Evolutionary conservation across 257 asterid species (phyloP).

Genomic region (Ilex asprella): DNA sequence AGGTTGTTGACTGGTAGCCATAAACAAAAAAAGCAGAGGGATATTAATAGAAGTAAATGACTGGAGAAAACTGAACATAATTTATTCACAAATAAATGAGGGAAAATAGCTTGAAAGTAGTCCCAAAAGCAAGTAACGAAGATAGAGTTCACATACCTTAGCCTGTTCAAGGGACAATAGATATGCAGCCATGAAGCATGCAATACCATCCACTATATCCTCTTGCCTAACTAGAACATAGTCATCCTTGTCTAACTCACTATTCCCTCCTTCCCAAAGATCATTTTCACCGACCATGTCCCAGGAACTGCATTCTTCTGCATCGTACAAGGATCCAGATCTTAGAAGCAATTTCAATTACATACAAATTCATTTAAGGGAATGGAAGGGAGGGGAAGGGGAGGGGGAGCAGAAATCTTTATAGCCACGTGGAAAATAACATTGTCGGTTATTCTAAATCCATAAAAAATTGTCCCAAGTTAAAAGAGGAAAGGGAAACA

Average conservation of each 20-base stretch:
- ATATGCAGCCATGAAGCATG: slow-evolving; percentile 97
- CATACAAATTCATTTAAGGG: neutral
- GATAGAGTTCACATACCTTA: slow-evolving; percentile 42
- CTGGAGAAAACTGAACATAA: neutral
- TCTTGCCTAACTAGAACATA: slow-evolving; percentile 91
- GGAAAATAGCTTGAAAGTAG: neutral
- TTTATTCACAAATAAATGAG: neutral
- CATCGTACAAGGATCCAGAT: slow-evolving; percentile 21
- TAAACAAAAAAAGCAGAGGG: neutral
- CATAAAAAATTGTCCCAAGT: neutral
- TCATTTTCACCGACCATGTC: slow-evolving; percentile 82
- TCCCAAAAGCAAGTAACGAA: neutral
- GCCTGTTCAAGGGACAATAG: slow-evolving; percentile 83
- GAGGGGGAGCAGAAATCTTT: neutral
- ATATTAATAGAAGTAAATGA: neutral
- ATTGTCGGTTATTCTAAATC: neutral
- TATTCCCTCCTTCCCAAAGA: slow-evolving; percentile 77
- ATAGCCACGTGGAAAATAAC: neutral
- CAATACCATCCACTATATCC: slow-evolving; percentile 95
- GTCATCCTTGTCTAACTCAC: slow-evolving; percentile 62
- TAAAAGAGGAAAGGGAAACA: neutral
- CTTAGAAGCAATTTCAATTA: neutral
- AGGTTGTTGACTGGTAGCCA: too few relatives aligned
- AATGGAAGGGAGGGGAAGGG: neutral
- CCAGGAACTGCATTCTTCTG: slow-evolving; percentile 92